Conservation (phyloP, 768 basidiomycete genomes). For the Leccinum arenicola region DNA sequence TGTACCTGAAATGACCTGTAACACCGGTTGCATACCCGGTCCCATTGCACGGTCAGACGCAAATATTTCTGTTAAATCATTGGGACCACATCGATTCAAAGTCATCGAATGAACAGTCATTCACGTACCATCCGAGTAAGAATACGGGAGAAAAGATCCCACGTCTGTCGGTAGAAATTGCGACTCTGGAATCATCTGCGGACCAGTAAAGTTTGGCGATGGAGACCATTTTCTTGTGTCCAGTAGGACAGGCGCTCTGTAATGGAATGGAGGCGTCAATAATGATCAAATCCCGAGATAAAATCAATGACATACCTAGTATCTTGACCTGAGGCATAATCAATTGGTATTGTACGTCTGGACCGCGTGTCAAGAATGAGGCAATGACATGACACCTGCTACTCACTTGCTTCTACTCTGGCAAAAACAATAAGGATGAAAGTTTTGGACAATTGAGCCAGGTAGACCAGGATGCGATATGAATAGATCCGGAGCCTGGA, state of each 20-base stretch:
- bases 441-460: not conserved
- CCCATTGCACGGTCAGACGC: not conserved
- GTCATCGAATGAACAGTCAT: not conserved
- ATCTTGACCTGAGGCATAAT: no score
- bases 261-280: not conserved
- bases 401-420: not conserved
- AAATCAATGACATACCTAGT: not conserved
- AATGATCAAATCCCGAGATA: no score
- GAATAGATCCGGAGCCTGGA: not conserved
- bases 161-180: not conserved
- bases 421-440: not conserved
- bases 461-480: not conserved
- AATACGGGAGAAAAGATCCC: not conserved
- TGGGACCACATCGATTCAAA: not conserved
- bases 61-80: not conserved
- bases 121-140: not conserved
- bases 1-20: not conserved
- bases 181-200: not conserved
- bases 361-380: not conserved
- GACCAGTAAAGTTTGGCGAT: not conserved
- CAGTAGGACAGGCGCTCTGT: not conserved
- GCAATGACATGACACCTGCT: not conserved
- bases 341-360: not conserved
- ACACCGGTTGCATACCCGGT: not conserved
- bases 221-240: not conserved